Evolutionary conservation across 2,329 filamentous ascomycete species (phyloP), one percentile per base, ranked within the genome.

Genomic region (Dendrostoma leiphaemia): DNA sequence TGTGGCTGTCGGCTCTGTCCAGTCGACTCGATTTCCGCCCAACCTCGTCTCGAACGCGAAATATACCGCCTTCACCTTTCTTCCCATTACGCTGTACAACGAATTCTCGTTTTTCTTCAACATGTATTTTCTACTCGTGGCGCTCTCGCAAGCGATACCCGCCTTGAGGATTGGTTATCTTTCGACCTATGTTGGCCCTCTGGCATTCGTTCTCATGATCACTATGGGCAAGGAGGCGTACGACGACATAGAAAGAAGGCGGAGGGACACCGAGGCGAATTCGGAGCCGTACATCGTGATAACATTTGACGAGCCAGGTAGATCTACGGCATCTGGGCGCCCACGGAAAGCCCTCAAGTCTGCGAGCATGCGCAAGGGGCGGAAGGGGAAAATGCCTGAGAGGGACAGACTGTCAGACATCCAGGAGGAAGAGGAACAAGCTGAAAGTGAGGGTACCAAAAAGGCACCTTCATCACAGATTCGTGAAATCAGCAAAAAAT

Each of bases 31-130:
- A 61, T 97, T 93, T 69, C 93, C 94, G 9, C 84, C 89, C 8
- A 99, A 99, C 70, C 82, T 91, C 53, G 83, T 99, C 46, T 97
- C 93, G 32, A 97, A 99, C 69, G 93, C 94, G 52, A 99, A 97
- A 78, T 99, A 99, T 71, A 97, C 93, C 28, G 85, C 92, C 1
- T 88, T 92, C 76, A 96, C 89, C 49, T 99, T 99, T 71, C 80
- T 99, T 13, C 95, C 95, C 2, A 80, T 93, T 49, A 99, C 94
- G 0, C 78, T 99, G 21, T 99, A 97, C 73, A 97, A 97, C 74
- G 94, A 99, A 68, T 99, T 99, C 69, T 97, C 93, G 56, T 99
- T 97, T 77, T 99, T 99, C 74, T 96, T 99, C 80, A 99, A 99
- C 80, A 90, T 97, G 78, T 99, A 99, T 70, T 99, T 99, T 70